Evolutionary conservation across 116 monocot genomes (phyloP).

Genomic region (Trichopus zeylanicus): DNA sequence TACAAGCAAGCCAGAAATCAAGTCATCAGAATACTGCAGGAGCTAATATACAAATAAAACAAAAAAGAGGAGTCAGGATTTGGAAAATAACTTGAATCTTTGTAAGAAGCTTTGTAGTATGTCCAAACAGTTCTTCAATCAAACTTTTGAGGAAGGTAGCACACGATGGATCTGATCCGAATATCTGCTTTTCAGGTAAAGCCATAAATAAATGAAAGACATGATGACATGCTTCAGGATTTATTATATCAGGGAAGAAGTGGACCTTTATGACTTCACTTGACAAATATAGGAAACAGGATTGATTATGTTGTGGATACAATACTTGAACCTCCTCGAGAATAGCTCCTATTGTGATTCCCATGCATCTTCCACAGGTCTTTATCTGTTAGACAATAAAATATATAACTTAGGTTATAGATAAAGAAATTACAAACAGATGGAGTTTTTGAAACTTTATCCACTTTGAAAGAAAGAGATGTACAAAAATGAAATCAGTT

Average conservation of each 20-base stretch:
- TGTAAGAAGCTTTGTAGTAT: constrained; percentile 75
- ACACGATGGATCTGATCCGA: constrained; percentile 90
- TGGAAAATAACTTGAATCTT: constrained; percentile 52
- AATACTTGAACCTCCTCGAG: constrained; percentile 74
- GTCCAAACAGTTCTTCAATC: constrained; percentile 70
- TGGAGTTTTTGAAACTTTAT: no score
- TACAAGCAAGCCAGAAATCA: constrained; percentile 8
- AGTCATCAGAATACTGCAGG: background rate
- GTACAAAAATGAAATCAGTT: no score
- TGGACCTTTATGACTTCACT: constrained; percentile 98
- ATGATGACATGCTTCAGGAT: background rate
- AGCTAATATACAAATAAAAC: background rate
- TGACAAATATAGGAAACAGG: constrained; percentile 91
- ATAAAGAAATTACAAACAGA: background rate
- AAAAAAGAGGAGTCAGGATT: background rate
- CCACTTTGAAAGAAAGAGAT: no score
- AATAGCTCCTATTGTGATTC: constrained; percentile 76
- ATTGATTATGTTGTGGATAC: constrained; percentile 79
- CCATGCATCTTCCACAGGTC: constrained; percentile 81
- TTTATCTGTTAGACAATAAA: constrained; percentile 41
- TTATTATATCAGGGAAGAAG: background rate
- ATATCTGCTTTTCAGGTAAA: constrained; percentile 46
- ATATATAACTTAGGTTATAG: background rate
- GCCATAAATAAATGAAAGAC: constrained; percentile 6
- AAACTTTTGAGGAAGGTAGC: constrained; percentile 64